Conservation (phyloP, 805 yeast species). For the Naumovozyma castellii region DNA sequence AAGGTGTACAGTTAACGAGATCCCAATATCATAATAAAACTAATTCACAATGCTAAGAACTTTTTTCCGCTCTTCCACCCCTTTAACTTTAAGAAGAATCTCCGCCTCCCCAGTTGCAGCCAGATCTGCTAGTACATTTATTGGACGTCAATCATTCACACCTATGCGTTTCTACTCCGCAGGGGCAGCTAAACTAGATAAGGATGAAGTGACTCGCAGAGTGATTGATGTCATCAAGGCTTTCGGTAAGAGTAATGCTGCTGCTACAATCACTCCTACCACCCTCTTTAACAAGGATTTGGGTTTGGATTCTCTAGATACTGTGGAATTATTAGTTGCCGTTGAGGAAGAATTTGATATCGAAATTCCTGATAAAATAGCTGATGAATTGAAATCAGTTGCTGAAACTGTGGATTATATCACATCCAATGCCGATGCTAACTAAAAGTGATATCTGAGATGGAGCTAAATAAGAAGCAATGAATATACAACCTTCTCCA, state of each 20-base stretch:
- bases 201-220: conserved; percentile 74
- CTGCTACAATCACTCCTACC: conserved; percentile 26
- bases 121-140: conserved; percentile 23
- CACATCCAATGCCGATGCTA: conserved; percentile 49
- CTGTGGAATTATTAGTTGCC: conserved; percentile 92
- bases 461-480: not conserved
- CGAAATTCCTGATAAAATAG: conserved; percentile 80
- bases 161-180: conserved; percentile 43
- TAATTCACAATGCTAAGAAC: conserved; percentile 51
- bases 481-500: not conserved
- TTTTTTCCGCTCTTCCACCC: conserved; percentile 34
- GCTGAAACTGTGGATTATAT: conserved; percentile 89
- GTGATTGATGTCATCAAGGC: conserved; percentile 68
- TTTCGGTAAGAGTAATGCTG: conserved; percentile 50
- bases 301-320: conserved; percentile 77
- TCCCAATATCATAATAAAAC: too few species aligned
- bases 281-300: conserved; percentile 40
- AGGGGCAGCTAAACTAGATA: conserved; percentile 49
- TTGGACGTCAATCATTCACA: conserved; percentile 13
- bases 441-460: conserved; percentile 10
- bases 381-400: conserved; percentile 88
- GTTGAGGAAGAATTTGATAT: conserved; percentile 87
- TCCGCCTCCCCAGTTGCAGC: conserved; percentile 28
- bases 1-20: too few species aligned
- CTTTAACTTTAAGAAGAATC: conserved; percentile 14